These are phyloP conservation scores for Xylariaceae sp. DNA, from an alignment of 2,329 filamentous ascomycete genomes.

Conservation along the genomic window DNA sequence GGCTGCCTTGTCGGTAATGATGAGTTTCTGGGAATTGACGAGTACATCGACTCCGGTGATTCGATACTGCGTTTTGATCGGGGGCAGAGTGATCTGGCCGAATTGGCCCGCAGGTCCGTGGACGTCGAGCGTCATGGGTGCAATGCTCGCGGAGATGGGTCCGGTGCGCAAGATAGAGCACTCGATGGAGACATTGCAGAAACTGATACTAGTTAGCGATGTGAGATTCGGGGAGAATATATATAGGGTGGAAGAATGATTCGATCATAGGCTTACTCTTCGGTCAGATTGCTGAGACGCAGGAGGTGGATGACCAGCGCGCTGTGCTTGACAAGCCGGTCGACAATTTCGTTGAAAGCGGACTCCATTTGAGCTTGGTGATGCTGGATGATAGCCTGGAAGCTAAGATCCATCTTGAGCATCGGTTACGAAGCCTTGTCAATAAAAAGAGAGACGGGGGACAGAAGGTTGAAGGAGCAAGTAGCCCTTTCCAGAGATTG, in stretches of 20 bases:
- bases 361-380: conserved; percentile 21
- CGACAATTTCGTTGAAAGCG: conserved; percentile 21
- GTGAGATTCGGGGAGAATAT: neutral
- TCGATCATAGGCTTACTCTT: conserved; percentile 24
- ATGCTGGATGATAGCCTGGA: conserved; percentile 16
- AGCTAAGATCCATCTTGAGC: conserved; percentile 16
- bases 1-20: conserved; percentile 21
- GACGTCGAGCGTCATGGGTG: conserved; percentile 12
- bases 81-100: conserved; percentile 23
- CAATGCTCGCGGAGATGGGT: conserved; percentile 8
- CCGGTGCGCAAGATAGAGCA: conserved; percentile 23
- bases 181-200: conserved; percentile 25
- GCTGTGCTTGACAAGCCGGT: conserved; percentile 21
- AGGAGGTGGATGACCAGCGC: conserved; percentile 22
- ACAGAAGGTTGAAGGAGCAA: neutral
- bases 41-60: conserved; percentile 17
- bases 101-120: conserved; percentile 19
- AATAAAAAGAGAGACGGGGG: neutral
- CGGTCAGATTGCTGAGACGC: conserved; percentile 27
- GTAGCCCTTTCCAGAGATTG: conserved; percentile 1
- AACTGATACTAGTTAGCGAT: conserved; percentile 14
- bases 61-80: conserved; percentile 14
- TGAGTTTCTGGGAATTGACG: conserved; percentile 23
- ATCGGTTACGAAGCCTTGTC: conserved; percentile 5
- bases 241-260: neutral